A percentile compares a stretch with the other conserved stretches of the same genome.
Conservation (phyloP, 495 filamentous ascomycete genomes). For the Mytilinidion resinicola region DNA sequence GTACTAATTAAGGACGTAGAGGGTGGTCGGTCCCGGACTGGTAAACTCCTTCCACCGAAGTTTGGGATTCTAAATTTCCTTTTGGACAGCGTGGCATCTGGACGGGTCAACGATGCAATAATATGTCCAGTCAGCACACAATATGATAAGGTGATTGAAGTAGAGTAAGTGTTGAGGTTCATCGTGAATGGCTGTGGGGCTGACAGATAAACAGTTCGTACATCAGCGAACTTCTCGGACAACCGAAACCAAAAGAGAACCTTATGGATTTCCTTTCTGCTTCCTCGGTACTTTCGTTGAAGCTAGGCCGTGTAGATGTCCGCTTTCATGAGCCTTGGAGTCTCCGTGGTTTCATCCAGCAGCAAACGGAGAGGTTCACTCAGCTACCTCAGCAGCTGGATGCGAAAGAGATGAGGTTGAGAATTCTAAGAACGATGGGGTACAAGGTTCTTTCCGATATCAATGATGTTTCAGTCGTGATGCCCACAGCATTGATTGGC, state of each 20-base stretch:
- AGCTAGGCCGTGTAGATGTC: slow-evolving; percentile 87
- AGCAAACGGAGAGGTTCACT: slow-evolving; percentile 54
- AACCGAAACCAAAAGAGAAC: slow-evolving; percentile 93
- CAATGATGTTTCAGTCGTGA: slow-evolving; percentile 91
- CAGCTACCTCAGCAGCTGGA: slow-evolving; percentile 25
- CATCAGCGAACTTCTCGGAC: slow-evolving; percentile 84
- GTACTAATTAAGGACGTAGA: slow-evolving; percentile 39
- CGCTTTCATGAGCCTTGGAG: slow-evolving; percentile 96
- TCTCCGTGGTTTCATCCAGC: slow-evolving; percentile 66
- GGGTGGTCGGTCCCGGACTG: slow-evolving; percentile 84
- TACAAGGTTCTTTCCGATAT: slow-evolving; percentile 91
- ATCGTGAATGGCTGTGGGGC: slow-evolving; percentile 12
- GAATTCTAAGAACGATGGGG: slow-evolving; percentile 74
- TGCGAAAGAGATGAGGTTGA: slow-evolving; percentile 43
- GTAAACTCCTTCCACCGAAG: slow-evolving; percentile 87
- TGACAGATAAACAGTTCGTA: slow-evolving; percentile 53
- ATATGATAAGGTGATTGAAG: slow-evolving; percentile 98
- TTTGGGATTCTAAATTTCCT: slow-evolving; percentile 95
- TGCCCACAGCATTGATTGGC: slow-evolving; percentile 93
- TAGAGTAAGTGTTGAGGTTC: slow-evolving; percentile 49
- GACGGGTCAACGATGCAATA: slow-evolving; percentile 82
- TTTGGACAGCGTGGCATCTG: slow-evolving; percentile 78
- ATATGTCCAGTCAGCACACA: slow-evolving; percentile 94
- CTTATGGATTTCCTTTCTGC: slow-evolving; percentile 79
- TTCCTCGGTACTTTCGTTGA: slow-evolving; percentile 81